Evolutionary conservation across 441 rosid genomes (phyloP).

Genomic region (Adansonia gregorii): DNA sequence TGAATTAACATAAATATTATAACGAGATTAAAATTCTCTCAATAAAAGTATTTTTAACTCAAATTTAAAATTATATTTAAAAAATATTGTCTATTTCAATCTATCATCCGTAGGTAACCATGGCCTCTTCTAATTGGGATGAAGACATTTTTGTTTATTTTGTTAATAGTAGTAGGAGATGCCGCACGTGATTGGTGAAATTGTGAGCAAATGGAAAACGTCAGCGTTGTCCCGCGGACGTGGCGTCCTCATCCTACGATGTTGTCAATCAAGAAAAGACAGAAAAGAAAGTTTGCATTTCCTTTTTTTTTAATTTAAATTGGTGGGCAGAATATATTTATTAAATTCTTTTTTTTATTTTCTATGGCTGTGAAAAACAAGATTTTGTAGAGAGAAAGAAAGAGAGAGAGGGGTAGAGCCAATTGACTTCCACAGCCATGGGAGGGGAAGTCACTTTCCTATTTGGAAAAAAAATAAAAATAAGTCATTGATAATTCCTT

Average conservation of each 20-base stretch:
- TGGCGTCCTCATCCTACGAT: slow-evolving; percentile 46
- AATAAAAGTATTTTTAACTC: no score
- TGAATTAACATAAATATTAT: no score
- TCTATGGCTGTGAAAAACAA: background rate
- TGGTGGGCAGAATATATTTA: background rate
- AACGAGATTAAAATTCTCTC: no score
- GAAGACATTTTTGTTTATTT: background rate
- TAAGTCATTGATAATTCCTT: background rate
- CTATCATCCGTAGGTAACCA: no score
- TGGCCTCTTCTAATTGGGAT: no score
- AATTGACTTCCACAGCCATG: slow-evolving; percentile 24
- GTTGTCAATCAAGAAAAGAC: background rate
- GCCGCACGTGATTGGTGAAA: slow-evolving; percentile 22
- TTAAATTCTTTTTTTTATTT: background rate
- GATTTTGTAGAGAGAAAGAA: background rate
- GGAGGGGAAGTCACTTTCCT: slow-evolving; percentile 21
- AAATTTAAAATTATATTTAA: no score
- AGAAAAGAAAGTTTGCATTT: background rate
- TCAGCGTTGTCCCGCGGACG: slow-evolving; percentile 24
- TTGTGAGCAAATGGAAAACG: slow-evolving; percentile 7
- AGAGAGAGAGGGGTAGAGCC: no score
- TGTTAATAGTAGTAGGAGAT: background rate
- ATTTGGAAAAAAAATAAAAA: no score
- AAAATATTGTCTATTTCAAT: no score
- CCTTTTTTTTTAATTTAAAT: background rate